Conservation (phyloP, 1,284 basidiomycete genomes). For the Thelephora terrestris region DNA sequence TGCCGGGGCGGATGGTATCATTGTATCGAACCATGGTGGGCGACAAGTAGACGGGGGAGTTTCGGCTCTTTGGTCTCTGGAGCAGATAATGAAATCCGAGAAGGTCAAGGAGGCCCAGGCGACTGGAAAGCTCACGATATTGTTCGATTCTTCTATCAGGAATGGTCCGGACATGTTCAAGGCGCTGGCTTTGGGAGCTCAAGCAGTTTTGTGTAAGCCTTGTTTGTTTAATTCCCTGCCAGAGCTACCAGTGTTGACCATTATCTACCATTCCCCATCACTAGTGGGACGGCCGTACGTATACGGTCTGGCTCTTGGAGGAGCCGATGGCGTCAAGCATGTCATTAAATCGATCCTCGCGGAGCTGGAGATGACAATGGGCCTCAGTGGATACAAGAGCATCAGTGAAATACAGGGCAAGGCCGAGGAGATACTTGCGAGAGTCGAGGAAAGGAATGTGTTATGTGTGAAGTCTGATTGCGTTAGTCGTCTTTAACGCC, state of each 20-base stretch:
- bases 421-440: slow-evolving; percentile 19
- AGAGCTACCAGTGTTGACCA: neutral
- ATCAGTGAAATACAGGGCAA: slow-evolving; percentile 29
- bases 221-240: neutral
- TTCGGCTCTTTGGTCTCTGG: slow-evolving; percentile 60
- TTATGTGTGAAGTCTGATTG: neutral
- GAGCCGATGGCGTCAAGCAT: slow-evolving; percentile 43
- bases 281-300: slow-evolving; percentile 38
- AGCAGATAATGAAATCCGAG: slow-evolving; percentile 45
- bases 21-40: slow-evolving; percentile 81
- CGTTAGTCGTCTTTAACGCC: no score
- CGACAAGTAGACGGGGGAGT: slow-evolving; percentile 76
- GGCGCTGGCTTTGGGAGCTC: slow-evolving; percentile 61
- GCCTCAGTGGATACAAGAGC: slow-evolving; percentile 30
- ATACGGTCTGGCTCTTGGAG: slow-evolving; percentile 43
- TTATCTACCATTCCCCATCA: neutral
- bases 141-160: slow-evolving; percentile 76
- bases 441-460: slow-evolving; percentile 3
- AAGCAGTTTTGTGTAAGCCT: slow-evolving; percentile 50
- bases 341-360: slow-evolving; percentile 40
- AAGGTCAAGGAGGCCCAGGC: slow-evolving; percentile 48
- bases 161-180: slow-evolving; percentile 71
- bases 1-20: slow-evolving; percentile 60
- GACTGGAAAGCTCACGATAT: slow-evolving; percentile 49
- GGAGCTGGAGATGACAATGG: slow-evolving; percentile 45